A percentile compares a stretch with the other conserved stretches of the same genome.
Evolutionary conservation across 225 moss, liverwort and hornwort genomes (phyloP).

Genomic region (Sphagnum contortum): DNA sequence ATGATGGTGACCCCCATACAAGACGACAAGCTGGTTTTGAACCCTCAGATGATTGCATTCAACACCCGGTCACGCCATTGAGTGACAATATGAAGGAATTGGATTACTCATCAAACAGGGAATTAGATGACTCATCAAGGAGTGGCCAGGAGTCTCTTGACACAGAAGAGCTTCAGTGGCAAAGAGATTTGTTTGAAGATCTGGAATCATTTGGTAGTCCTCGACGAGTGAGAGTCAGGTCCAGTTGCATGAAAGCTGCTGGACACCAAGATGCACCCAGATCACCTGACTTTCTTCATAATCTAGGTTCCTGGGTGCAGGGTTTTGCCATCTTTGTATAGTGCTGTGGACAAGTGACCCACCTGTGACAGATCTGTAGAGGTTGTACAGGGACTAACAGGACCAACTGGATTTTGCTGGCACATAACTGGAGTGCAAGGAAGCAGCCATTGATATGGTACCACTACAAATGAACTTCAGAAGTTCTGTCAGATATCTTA

Average conservation of each 20-base stretch:
- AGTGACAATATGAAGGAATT: no score
- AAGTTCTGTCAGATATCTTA: no score
- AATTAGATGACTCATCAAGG: constrained; percentile 13
- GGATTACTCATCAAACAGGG: background rate
- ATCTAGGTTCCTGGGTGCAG: constrained; percentile 32
- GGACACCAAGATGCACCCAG: constrained; percentile 1
- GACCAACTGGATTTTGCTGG: no score
- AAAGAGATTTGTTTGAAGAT: constrained; percentile 38
- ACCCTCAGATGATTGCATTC: no score
- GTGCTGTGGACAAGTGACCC: no score
- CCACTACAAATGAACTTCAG: no score
- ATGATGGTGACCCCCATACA: background rate
- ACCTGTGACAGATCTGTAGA: no score
- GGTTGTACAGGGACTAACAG: no score
- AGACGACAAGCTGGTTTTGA: no score
- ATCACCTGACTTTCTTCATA: constrained; percentile 33
- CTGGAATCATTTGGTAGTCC: constrained; percentile 42
- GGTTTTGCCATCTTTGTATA: constrained; percentile 37
- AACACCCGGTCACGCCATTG: no score
- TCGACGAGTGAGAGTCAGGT: constrained; percentile 12
- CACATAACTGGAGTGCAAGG: no score
- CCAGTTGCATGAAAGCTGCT: constrained; percentile 23
- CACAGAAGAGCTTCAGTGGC: constrained; percentile 23
- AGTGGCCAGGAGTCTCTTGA: constrained; percentile 1
- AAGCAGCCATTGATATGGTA: no score